These are phyloP conservation scores for Neonectria hederae DNA, from an alignment of 2,329 filamentous ascomycete species.

Conservation along the genomic window DNA sequence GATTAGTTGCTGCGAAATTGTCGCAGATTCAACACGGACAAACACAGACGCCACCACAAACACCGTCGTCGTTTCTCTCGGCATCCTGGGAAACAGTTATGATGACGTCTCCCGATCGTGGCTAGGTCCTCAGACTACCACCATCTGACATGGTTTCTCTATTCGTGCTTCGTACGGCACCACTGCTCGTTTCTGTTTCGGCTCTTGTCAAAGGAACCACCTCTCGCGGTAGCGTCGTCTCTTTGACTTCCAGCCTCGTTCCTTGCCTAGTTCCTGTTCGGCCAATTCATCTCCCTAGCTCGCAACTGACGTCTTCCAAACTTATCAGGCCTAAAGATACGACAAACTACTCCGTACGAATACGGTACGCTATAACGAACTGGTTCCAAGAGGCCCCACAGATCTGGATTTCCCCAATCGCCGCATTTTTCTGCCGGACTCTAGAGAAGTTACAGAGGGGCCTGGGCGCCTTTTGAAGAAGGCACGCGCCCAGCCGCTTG, in stretches of 20 bases:
- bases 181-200: not conserved
- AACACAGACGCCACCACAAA: no score
- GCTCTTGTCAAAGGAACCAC: no score
- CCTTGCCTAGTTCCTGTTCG: not conserved
- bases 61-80: no score
- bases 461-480: not conserved
- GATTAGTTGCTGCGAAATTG: not conserved
- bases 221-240: not conserved
- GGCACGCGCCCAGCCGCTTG: slow-evolving; percentile 32
- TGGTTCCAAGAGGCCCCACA: slow-evolving; percentile 4
- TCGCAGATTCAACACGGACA: not conserved
- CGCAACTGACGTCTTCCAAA: not conserved
- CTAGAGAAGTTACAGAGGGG: not conserved
- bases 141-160: not conserved
- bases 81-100: no score
- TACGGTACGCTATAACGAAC: not conserved
- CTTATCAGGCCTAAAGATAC: not conserved
- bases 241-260: slow-evolving; percentile 20
- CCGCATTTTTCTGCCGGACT: not conserved
- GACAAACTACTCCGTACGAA: not conserved
- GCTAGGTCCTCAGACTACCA: not conserved
- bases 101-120: not conserved
- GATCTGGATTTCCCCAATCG: slow-evolving; percentile 8
- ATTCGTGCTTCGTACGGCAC: not conserved
- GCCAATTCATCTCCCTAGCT: not conserved